phyloP scores from a whole-genome alignment of 1,139 yeast species.

The Starmera stellimalicola region DNA sequence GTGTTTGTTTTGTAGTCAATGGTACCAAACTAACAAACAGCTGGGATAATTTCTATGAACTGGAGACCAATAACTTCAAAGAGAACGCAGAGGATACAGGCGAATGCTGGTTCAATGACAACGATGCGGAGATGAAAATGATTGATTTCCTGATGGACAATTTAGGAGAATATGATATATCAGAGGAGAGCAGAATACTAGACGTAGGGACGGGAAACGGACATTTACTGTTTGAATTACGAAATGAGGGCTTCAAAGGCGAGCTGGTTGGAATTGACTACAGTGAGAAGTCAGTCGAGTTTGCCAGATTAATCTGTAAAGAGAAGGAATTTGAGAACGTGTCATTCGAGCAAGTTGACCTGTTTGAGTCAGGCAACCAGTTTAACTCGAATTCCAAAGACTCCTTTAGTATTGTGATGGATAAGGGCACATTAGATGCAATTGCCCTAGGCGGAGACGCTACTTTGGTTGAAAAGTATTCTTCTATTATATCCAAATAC shows the following conservation, averaged over 20 bases:
- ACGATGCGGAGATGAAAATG: slow-evolving; percentile 82
- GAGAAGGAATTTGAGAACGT: slow-evolving; percentile 33
- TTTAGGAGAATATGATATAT: slow-evolving; percentile 22
- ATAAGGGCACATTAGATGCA: slow-evolving; percentile 95
- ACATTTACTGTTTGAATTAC: slow-evolving; percentile 63
- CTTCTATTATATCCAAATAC: slow-evolving; percentile 46
- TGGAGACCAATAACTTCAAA: slow-evolving; percentile 62
- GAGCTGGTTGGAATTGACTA: slow-evolving; percentile 73
- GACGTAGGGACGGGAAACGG: slow-evolving; percentile 98
- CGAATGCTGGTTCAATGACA: slow-evolving; percentile 93
- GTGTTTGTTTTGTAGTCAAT: neutral
- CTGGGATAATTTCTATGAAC: slow-evolving; percentile 82
- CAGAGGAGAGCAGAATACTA: slow-evolving; percentile 33
- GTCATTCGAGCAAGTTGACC: slow-evolving; percentile 33
- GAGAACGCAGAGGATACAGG: slow-evolving; percentile 80
- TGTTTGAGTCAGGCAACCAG: slow-evolving; percentile 20
- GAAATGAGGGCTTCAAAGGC: slow-evolving; percentile 48
- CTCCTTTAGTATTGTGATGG: slow-evolving; percentile 65
- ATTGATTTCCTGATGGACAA: slow-evolving; percentile 49
- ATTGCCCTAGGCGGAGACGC: slow-evolving; percentile 69
- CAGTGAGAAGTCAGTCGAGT: slow-evolving; percentile 64
- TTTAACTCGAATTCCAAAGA: slow-evolving; percentile 11
- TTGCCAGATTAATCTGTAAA: slow-evolving; percentile 48
- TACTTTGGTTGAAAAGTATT: slow-evolving; percentile 44
- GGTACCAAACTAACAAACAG: slow-evolving; percentile 19